Base-by-base conservation (phyloP, 2,329 filamentous ascomycete genomes). In the Cladophialophora immunda region DNA sequence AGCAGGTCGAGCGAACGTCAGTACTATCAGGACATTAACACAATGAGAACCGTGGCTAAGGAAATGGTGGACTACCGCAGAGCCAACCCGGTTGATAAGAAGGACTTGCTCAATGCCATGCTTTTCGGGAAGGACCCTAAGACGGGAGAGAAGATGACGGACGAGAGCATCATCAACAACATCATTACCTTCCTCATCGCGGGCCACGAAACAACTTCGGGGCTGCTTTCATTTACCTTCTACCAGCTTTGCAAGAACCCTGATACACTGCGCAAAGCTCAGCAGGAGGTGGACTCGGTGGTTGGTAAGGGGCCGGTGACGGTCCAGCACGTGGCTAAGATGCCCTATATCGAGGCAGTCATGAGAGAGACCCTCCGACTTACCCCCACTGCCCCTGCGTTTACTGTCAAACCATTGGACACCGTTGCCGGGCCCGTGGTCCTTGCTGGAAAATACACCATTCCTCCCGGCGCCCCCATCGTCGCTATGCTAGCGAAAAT, bases 151-250 rank as follows among this genome's bases (percentile, higher is more conserved):
- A 78, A 78, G 2, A 80, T 92, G 70, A 83, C 79, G 4, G 85
- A 90, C 4, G 84, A 85, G 9, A 85, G 86, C 66, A 84, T 91
- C 57, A 83, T 90, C 56, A 87, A 91, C 76, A 89, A 92, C 75
- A 87, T 92, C 70, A 86, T 91, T 61, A 85, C 85, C 2, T 90
- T 92, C 81, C 84, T 90, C 47, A 68, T 66, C 62, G 76, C 78
- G 71, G 83, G 89, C 1, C 90, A 92, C 68, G 90, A 92, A 72
- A 93, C 91, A 0, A 90, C 90, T 0, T 87, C 88, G 1, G 90
- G 89, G 2, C 78, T 90, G 17, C 76, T 93, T 13, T 86, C 88
- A 0, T 92, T 91, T 73, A 78, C 84, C 0, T 86, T 91, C 58
- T 90, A 89, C 73, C 82, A 89, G 63, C 81, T 93, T 1, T 75